Conservation (phyloP, 768 basidiomycete genomes). For the Leccinellum luteum region DNA sequence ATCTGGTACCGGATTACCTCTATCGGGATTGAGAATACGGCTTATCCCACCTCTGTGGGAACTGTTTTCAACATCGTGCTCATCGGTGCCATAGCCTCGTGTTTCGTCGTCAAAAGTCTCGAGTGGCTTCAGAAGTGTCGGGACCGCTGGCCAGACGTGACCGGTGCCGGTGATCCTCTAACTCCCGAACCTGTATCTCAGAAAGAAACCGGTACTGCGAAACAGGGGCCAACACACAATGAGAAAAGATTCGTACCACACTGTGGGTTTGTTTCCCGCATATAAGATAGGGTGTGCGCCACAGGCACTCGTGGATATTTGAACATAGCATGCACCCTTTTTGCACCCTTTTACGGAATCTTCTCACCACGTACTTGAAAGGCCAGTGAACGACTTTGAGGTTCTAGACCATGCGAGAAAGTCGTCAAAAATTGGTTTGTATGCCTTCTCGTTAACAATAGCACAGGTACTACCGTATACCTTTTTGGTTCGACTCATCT, state of each 20-base stretch:
- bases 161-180: not conserved
- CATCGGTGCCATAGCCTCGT: slow-evolving; percentile 2
- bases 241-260: slow-evolving; percentile 14
- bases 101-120: not conserved
- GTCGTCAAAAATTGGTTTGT: not conserved
- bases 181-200: not conserved
- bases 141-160: not conserved
- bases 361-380: slow-evolving; percentile 2
- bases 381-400: slow-evolving; percentile 13
- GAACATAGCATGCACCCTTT: slow-evolving; percentile 4
- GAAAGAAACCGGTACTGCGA: not conserved
- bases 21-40: not conserved
- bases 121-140: not conserved
- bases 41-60: slow-evolving; percentile 25
- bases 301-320: slow-evolving; percentile 16
- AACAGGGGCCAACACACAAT: slow-evolving; percentile 8
- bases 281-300: slow-evolving; percentile 7
- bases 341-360: slow-evolving; percentile 15
- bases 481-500: not conserved
- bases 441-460: not conserved
- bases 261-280: slow-evolving; percentile 14
- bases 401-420: not conserved
- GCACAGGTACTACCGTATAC: not conserved
- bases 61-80: not conserved
- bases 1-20: slow-evolving; percentile 7